Percentiles rank a stretch among this genome's conserved stretches.
Evolutionary conservation across 345 rosid genomes (phyloP).

Genomic region (Salix udensis): DNA sequence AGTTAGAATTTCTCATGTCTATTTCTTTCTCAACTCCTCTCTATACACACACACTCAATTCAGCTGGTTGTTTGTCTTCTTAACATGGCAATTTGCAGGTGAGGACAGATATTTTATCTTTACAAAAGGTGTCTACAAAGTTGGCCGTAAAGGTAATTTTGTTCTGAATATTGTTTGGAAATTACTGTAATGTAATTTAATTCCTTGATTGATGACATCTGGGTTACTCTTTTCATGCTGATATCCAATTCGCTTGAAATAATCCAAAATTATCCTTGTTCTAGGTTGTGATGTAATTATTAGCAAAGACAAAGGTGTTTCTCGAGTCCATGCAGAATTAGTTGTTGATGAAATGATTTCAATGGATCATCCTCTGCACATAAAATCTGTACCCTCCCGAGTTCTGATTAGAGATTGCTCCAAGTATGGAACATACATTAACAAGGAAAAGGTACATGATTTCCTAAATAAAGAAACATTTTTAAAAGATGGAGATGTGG

Average conservation of each 20-base stretch:
- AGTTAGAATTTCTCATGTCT: not conserved
- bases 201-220: not conserved
- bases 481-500: slow-evolving; percentile 63
- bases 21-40: not conserved
- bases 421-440: slow-evolving; percentile 81
- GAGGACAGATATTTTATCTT: slow-evolving; percentile 69
- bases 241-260: too few relatives aligned
- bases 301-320: slow-evolving; percentile 80
- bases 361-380: slow-evolving; percentile 16
- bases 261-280: not conserved
- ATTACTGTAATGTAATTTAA: not conserved
- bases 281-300: slow-evolving; percentile 85
- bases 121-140: slow-evolving; percentile 53
- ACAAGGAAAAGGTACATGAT: slow-evolving; percentile 59
- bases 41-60: too few relatives aligned
- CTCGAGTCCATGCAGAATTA: slow-evolving; percentile 82
- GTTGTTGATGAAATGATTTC: slow-evolving; percentile 48
- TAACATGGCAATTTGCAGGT: slow-evolving; percentile 32
- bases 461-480: slow-evolving; percentile 52
- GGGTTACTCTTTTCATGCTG: too few relatives aligned
- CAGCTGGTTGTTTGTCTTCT: not conserved
- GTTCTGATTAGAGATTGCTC: slow-evolving; percentile 72
- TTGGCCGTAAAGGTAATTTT: slow-evolving; percentile 60
- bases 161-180: not conserved
- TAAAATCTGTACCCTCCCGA: slow-evolving; percentile 28